Base-by-base conservation (phyloP, 257 asterid species). In the Jacaranda mimosifolia region DNA sequence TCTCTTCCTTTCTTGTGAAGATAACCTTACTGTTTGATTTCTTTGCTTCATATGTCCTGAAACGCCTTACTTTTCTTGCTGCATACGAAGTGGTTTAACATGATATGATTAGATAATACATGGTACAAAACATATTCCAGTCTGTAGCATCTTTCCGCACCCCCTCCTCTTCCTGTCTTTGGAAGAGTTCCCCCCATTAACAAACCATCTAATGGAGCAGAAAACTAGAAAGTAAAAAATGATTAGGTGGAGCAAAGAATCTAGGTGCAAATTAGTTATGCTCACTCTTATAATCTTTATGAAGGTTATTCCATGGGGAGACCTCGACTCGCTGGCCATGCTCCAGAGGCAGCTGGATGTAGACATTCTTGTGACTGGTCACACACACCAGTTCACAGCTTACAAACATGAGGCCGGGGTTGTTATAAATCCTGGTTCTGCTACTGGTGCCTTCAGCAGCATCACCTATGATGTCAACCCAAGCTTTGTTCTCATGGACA, bases 331-430 rank as follows among this genome's bases (percentile, higher is more conserved):
- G 1, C 79, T 94, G 70, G 99, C 99, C 77, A 92, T 92, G 98
- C 92, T 94, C 72, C 99, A 92, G 85, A 91, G 99, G 81, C 99
- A 94, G 89, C 88, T 94, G 57, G 98, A 92, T 10, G 99, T 95
- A 12, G 99, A 93, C 87, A 93, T 95, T 64, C 97, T 95, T 8
- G 99, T 95, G 46, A 91, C 93, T 0, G 99, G 99, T 45, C 99
- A 95, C 48, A 91, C 99, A 35, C 99, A 95, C 85, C 99, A 91
- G 86, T 94, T 92, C 79, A 94, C 97, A 18, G 98, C 99, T 35
- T 94, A 94, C 88, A 94, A 94, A 73, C 99, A 94, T 7, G 99
- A 94, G 87, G 99, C 95, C 9, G 99, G 99, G 10, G 99, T 94
- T 15, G 99, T 95, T 46, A 95, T 95, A 49, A 95, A 95, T 79